These are phyloP conservation scores for Umbilicus rupestris DNA, from an alignment of 164 flowering plant species.

Conservation along the genomic window DNA sequence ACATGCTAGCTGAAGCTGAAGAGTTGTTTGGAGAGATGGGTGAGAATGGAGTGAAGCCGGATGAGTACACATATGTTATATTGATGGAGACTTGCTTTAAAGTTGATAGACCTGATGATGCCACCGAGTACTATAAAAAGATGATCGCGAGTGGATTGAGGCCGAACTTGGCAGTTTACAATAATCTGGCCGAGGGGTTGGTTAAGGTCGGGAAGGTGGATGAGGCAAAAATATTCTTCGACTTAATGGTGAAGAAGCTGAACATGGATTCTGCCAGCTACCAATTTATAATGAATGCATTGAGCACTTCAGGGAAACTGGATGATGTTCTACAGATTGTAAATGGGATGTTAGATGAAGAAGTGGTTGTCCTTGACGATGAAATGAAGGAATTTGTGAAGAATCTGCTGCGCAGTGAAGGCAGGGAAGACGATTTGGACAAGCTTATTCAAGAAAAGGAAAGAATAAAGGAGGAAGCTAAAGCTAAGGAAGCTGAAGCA, in stretches of 20 bases:
- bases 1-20: constrained; percentile 63
- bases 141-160: constrained; percentile 70
- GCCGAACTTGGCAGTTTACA: constrained; percentile 65
- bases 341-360: constrained; percentile 52
- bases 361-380: constrained; percentile 31
- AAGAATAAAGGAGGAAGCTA: constrained; percentile 56
- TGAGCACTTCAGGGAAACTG: constrained; percentile 50
- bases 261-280: constrained; percentile 55
- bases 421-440: constrained; percentile 68
- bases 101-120: constrained; percentile 52
- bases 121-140: constrained; percentile 55
- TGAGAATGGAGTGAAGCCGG: constrained; percentile 55
- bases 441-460: constrained; percentile 67
- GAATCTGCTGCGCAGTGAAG: constrained; percentile 54
- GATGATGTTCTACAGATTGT: constrained; percentile 62
- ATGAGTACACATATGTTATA: constrained; percentile 64
- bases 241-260: constrained; percentile 74
- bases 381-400: constrained; percentile 62
- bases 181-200: constrained; percentile 52
- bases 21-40: constrained; percentile 55
- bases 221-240: constrained; percentile 66
- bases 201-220: constrained; percentile 57
- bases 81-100: constrained; percentile 77
- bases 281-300: constrained; percentile 51
- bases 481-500: constrained; percentile 38